Base-by-base conservation (phyloP, 2,329 filamentous ascomycete species). In the Penicillium sp. region DNA sequence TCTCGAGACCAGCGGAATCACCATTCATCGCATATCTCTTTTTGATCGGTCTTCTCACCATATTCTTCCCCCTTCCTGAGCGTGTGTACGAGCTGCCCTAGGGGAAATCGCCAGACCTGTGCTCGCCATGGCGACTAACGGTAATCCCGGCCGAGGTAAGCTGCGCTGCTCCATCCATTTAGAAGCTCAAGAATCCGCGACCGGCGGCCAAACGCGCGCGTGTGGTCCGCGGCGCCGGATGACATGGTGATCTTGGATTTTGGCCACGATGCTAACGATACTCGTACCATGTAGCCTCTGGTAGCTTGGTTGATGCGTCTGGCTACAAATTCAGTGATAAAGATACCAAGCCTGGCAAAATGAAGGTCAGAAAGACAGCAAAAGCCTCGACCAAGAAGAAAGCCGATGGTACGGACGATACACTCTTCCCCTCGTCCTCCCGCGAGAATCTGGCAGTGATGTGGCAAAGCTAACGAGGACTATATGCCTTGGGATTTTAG, bases 251-350 rank as follows among this genome's bases (percentile, higher is more conserved):
- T 32, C 35, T 37, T 11, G 26, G 33, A 24, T 11, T 7, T 36
- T 13, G 26, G 9, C 4, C 13, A 12, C 9, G 39, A 9, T 39
- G 39, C 54, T 58, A 49, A 58, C 18, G n/a, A 28, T 26, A 4
- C 9, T 44, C 25, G 2, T 6, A 3, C 13, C 3, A n/a, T 39
- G 45, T 27, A 60, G 57, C 45, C 47, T 59, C 62, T 4, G 66
- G 65, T 44, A 72, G 65, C 50, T 60, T 74, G 43, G 66, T 74
- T 39, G 66, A 70, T 62, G 70, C 71, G 9, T 72, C 72, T 5
- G 71, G 72, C 45, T 74, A 70, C 57, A 72, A 72, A 53, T 73
- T 70, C 48, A 67, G 67, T 4, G 70, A 73, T 51, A 70, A 69
- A 49, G 70, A 73, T 56, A 65, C 63, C 37, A 74, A 73, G 51